phyloP scores from a whole-genome alignment of 345 rosid genomes.

The Durio zibethinus region DNA sequence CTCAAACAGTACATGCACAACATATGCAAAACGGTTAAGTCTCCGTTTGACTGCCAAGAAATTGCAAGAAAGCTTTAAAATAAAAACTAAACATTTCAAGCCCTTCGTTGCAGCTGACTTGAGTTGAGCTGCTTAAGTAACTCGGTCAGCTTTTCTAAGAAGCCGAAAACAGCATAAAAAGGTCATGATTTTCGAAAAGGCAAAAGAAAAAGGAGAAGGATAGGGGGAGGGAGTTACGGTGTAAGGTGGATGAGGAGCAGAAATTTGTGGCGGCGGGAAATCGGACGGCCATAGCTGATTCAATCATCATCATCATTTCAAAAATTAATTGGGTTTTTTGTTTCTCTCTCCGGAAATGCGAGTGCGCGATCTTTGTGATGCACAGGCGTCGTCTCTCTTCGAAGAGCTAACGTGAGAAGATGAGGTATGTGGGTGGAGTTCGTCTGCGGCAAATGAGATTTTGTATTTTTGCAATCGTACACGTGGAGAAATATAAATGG shows the following conservation, averaged over 20 bases:
- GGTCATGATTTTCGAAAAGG: not conserved
- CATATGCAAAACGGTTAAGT: not conserved
- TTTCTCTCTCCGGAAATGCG: not conserved
- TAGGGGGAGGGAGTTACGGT: constrained; percentile 33
- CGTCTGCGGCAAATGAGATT: not conserved
- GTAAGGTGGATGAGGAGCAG: constrained; percentile 45
- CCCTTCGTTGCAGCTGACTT: not conserved
- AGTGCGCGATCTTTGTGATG: not conserved
- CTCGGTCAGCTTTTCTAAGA: not conserved
- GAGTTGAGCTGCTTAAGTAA: not conserved
- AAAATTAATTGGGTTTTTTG: not conserved
- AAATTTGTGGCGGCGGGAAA: constrained; percentile 50
- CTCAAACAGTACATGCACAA: constrained; percentile 3
- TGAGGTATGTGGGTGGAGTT: constrained; percentile 1
- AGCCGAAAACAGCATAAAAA: not conserved
- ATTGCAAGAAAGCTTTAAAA: constrained; percentile 21
- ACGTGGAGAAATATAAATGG: not conserved
- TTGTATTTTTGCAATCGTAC: not conserved
- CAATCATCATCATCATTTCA: constrained; percentile 42
- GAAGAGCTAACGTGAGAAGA: constrained; percentile 9
- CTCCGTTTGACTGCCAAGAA: constrained; percentile 23
- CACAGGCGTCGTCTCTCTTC: not conserved
- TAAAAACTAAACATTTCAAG: not conserved
- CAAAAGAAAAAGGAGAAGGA: not conserved
- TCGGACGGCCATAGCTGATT: constrained; percentile 65